These are phyloP conservation scores for Canavalia gladiata DNA, from an alignment of 306 rosid species.

Conservation along the genomic window DNA sequence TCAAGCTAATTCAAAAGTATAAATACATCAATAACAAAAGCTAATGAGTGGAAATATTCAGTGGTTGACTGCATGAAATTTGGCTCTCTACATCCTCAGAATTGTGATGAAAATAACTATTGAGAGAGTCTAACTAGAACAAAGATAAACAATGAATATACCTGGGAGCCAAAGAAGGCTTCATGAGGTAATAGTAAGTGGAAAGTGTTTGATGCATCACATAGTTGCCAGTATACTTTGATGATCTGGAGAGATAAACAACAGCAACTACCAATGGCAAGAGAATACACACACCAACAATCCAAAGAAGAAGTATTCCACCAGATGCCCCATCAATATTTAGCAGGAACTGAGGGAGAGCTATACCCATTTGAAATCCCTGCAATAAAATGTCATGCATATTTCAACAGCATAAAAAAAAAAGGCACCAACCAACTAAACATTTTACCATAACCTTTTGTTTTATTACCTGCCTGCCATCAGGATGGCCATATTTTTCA, in stretches of 20 bases:
- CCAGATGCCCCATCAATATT: conserved; percentile 92
- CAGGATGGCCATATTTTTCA: conserved; percentile 99
- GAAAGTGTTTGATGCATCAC: conserved; percentile 98
- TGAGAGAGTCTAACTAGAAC: conserved; percentile 2
- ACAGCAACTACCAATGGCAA: conserved; percentile 97
- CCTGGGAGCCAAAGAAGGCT: conserved; percentile 99
- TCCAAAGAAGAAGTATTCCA: conserved; percentile 95
- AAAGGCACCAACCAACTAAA: conserved; percentile 16
- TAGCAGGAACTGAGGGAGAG: conserved; percentile 93
- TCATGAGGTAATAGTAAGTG: conserved; percentile 88
- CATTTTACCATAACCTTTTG: conserved; percentile 26
- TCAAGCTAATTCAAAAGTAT: conserved; percentile 24
- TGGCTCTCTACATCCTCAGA: conserved; percentile 26
- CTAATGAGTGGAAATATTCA: neutral
- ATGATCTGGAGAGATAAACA: conserved; percentile 91
- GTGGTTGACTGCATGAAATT: neutral
- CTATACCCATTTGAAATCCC: conserved; percentile 99
- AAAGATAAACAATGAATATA: conserved; percentile 41
- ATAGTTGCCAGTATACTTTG: conserved; percentile 94
- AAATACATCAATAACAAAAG: conserved; percentile 10
- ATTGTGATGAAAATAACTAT: neutral
- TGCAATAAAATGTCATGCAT: conserved; percentile 54
- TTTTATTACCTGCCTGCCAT: conserved; percentile 87
- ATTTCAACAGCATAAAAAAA: conserved; percentile 42
- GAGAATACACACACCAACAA: conserved; percentile 95